A percentile compares a stretch with the other conserved stretches of the same genome.
These are phyloP conservation scores for Aspergillus heteromorphus DNA, from an alignment of 495 filamentous ascomycete genomes.

Conservation along the genomic window DNA sequence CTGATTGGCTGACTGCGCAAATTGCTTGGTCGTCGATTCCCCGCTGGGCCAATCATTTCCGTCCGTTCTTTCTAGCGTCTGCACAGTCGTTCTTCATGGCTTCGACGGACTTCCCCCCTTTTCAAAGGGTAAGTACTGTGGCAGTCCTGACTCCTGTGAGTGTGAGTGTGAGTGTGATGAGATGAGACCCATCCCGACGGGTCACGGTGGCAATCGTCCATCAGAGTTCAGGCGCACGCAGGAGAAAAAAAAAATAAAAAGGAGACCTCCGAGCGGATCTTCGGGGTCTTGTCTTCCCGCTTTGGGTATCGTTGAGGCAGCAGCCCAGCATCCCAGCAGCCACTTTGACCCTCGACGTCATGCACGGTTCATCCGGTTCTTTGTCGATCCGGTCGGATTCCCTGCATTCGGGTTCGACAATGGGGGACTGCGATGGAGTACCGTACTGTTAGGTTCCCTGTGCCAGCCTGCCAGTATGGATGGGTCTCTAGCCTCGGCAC, in stretches of 20 bases:
- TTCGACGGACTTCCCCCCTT: constrained; percentile 11
- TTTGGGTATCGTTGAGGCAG: constrained; percentile 3
- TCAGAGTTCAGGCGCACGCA: background rate
- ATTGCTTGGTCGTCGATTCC: constrained; percentile 3
- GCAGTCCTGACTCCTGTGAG: too few relatives aligned
- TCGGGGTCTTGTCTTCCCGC: constrained; percentile 1
- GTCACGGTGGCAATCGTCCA: constrained; percentile 9
- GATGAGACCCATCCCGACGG: too few relatives aligned
- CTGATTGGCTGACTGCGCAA: background rate
- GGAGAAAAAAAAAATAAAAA: constrained; percentile 9
- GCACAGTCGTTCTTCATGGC: constrained; percentile 10
- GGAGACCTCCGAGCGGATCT: constrained; percentile 10
- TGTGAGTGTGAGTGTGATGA: background rate
- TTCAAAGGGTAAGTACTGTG: too few relatives aligned
- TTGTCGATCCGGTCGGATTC: constrained; percentile 11
- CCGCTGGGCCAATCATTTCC: constrained; percentile 9
- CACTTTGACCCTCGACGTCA: constrained; percentile 16
- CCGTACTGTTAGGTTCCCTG: too few relatives aligned
- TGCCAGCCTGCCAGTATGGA: too few relatives aligned
- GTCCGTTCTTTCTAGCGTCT: constrained; percentile 5
- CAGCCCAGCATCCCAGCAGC: background rate
- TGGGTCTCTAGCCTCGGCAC: too few relatives aligned
- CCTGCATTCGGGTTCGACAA: background rate
- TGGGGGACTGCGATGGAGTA: background rate
- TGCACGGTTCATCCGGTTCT: constrained; percentile 18